These are phyloP conservation scores for Arabis hirsuta DNA, from an alignment of 345 rosid genomes.

Conservation along the genomic window DNA sequence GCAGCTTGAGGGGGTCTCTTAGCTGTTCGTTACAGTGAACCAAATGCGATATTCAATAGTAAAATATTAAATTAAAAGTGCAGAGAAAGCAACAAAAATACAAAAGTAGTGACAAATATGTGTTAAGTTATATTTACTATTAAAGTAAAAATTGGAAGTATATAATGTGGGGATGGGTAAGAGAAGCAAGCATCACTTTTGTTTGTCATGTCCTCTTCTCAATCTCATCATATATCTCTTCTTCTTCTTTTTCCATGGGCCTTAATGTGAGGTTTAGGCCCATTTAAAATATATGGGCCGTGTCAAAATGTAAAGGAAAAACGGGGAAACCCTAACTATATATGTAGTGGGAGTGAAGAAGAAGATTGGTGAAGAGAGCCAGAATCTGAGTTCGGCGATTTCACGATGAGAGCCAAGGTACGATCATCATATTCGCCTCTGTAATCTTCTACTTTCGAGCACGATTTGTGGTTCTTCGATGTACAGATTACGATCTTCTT, in stretches of 20 bases:
- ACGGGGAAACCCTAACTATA: slow-evolving; percentile 38
- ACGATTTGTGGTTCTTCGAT: neutral
- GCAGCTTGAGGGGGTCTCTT: slow-evolving; percentile 38
- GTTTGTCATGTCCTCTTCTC: slow-evolving; percentile 29
- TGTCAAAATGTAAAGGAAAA: neutral
- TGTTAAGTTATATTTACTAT: slow-evolving; percentile 28
- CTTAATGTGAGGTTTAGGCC: neutral
- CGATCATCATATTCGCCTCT: neutral
- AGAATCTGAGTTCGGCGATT: slow-evolving; percentile 27
- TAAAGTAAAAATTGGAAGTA: slow-evolving; percentile 34
- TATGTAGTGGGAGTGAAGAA: neutral
- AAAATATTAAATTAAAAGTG: slow-evolving; percentile 3
- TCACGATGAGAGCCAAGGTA: slow-evolving; percentile 44
- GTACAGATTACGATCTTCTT: neutral
- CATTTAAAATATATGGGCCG: neutral
- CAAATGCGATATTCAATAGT: slow-evolving; percentile 37
- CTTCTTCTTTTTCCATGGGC: slow-evolving; percentile 18
- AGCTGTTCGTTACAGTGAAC: slow-evolving; percentile 39
- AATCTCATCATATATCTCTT: neutral
- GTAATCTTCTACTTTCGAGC: neutral
- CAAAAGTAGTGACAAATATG: slow-evolving; percentile 15
- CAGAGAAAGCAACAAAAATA: slow-evolving; percentile 22
- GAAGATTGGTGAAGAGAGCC: neutral
- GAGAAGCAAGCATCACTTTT: slow-evolving; percentile 21
- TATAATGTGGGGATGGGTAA: slow-evolving; percentile 21